Conservation (phyloP, 2,329 filamentous ascomycete genomes). For the Hypoxylon sp. region DNA sequence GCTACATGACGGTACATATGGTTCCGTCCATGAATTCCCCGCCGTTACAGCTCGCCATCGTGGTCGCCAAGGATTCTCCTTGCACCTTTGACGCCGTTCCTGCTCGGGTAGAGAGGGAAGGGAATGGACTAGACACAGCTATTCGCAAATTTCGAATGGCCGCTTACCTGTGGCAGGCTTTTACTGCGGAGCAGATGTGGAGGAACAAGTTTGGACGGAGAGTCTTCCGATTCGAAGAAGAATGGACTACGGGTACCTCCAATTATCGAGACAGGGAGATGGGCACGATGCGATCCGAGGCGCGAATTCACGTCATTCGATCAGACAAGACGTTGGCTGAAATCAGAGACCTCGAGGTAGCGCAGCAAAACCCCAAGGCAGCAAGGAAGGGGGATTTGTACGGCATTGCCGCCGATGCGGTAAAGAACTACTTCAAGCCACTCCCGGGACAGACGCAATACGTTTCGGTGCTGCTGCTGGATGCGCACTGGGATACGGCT, state of each 20-base stretch:
- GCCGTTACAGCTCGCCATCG: slow-evolving; percentile 86
- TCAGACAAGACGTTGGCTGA: slow-evolving; percentile 85
- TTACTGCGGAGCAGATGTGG: slow-evolving; percentile 96
- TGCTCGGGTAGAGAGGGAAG: slow-evolving; percentile 77
- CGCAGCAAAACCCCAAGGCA: slow-evolving; percentile 77
- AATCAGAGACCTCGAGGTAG: slow-evolving; percentile 77
- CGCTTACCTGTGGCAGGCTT: slow-evolving; percentile 96
- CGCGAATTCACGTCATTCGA: slow-evolving; percentile 86
- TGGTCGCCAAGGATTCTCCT: slow-evolving; percentile 87
- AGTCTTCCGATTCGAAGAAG: slow-evolving; percentile 90
- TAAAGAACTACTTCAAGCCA: slow-evolving; percentile 78
- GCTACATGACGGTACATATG: slow-evolving; percentile 85
- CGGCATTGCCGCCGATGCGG: slow-evolving; percentile 77
- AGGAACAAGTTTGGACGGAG: slow-evolving; percentile 86
- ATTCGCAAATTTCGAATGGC: slow-evolving; percentile 93
- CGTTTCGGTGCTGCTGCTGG: slow-evolving; percentile 85
- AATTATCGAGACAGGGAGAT: slow-evolving; percentile 76
- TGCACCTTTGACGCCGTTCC: slow-evolving; percentile 85
- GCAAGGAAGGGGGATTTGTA: slow-evolving; percentile 78
- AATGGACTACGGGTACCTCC: slow-evolving; percentile 86
- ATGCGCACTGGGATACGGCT: slow-evolving; percentile 84
- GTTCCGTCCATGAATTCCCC: slow-evolving; percentile 79
- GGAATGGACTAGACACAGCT: slow-evolving; percentile 81
- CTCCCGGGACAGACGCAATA: slow-evolving; percentile 83
- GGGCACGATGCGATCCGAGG: slow-evolving; percentile 85